Evolutionary conservation across 2,329 filamentous ascomycete species (phyloP).

Genomic region (Beauveria sp.): DNA sequence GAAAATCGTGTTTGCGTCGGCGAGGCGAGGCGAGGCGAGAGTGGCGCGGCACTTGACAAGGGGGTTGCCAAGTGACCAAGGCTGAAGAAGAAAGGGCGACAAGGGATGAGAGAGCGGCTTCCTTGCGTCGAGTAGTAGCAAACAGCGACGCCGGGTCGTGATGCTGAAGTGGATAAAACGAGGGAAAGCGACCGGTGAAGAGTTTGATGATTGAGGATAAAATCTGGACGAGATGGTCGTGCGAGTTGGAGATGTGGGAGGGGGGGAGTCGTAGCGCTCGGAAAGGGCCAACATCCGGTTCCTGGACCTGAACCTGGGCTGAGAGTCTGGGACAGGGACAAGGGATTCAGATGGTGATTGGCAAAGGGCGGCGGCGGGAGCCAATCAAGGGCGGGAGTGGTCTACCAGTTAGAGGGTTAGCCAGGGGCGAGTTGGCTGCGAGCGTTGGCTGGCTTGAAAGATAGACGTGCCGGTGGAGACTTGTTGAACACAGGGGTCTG

Average conservation of each 20-base stretch:
- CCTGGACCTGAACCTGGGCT: background rate
- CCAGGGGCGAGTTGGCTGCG: too few relatives aligned
- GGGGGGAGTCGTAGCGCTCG: background rate
- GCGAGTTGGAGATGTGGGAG: background rate
- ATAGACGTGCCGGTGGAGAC: too few relatives aligned
- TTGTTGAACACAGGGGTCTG: too few relatives aligned
- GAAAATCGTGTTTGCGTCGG: background rate
- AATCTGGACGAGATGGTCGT: background rate
- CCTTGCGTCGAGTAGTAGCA: background rate
- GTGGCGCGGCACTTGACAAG: background rate
- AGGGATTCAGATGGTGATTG: background rate
- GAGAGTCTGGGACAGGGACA: background rate
- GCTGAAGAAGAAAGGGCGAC: background rate
- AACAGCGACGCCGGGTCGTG: constrained; percentile 6
- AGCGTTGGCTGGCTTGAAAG: too few relatives aligned
- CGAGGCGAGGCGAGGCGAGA: background rate
- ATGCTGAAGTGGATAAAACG: background rate
- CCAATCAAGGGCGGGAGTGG: background rate
- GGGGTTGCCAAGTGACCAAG: background rate
- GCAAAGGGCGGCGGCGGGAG: background rate
- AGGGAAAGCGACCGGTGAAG: background rate
- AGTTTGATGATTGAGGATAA: background rate
- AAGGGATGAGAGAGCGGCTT: background rate
- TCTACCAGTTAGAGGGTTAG: too few relatives aligned
- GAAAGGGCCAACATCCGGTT: background rate